These are phyloP conservation scores for Colletotrichum australisinense DNA, from an alignment of 2,329 filamentous ascomycete species.

Conservation along the genomic window DNA sequence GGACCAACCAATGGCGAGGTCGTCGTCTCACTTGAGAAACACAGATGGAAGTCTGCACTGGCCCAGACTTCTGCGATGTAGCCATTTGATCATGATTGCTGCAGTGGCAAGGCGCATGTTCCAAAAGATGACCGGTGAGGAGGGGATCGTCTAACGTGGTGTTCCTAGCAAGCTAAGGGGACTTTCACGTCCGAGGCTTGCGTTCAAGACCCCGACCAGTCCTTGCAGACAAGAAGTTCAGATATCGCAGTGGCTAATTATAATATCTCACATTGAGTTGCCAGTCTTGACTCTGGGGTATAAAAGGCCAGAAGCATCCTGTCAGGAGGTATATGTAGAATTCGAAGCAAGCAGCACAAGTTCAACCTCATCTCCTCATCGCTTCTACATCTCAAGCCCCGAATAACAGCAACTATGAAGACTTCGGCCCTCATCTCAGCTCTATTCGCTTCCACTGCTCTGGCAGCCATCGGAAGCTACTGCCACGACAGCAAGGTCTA, in stretches of 20 bases:
- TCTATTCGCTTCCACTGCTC: conserved; percentile 7
- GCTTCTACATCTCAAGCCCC: background rate
- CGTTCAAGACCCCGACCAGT: background rate
- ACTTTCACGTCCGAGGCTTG: background rate
- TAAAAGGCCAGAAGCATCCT: background rate
- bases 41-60: background rate
- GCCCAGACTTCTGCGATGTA: background rate
- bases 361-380: background rate
- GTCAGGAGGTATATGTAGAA: background rate
- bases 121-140: background rate
- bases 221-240: background rate
- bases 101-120: background rate
- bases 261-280: background rate
- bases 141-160: background rate
- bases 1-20: background rate
- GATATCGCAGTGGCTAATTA: background rate
- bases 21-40: background rate
- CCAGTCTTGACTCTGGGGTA: background rate
- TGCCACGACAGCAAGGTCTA: conserved; percentile 27
- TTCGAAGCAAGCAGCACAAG: background rate
- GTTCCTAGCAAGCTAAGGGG: background rate
- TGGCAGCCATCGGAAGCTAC: conserved; percentile 24
- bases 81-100: background rate
- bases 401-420: background rate
- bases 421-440: conserved; percentile 5